These are phyloP conservation scores for Phialophora expanda DNA, from an alignment of 2,329 filamentous ascomycete genomes.

Conservation along the genomic window DNA sequence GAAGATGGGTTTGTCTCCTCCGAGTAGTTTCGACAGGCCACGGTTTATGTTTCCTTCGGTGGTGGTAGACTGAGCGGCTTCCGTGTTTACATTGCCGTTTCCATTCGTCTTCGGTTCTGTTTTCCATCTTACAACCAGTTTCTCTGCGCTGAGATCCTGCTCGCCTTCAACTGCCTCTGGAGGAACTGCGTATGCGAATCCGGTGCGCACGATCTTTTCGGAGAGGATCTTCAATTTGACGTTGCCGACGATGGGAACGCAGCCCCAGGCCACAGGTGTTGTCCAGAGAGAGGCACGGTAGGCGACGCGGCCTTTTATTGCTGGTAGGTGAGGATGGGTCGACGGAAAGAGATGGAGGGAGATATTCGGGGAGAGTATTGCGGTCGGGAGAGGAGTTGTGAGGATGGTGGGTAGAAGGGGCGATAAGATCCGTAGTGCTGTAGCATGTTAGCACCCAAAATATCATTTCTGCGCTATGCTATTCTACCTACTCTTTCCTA, in stretches of 20 bases:
- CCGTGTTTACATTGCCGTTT: conserved; percentile 28
- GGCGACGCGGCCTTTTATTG: conserved; percentile 85
- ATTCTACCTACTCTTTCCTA: conserved; percentile 62
- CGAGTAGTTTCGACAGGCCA: conserved; percentile 55
- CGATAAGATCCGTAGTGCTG: conserved; percentile 66
- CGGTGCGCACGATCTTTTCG: conserved; percentile 78
- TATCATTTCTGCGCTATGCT: background rate
- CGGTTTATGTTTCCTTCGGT: conserved; percentile 43
- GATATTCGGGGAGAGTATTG: conserved; percentile 67
- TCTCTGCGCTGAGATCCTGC: conserved; percentile 61
- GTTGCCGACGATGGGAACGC: conserved; percentile 87
- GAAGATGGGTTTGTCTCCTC: conserved; percentile 57
- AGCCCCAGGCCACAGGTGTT: conserved; percentile 92
- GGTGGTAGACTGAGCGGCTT: conserved; percentile 34
- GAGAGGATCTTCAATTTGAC: conserved; percentile 85
- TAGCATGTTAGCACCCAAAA: conserved; percentile 16
- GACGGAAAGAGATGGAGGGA: conserved; percentile 69
- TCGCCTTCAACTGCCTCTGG: conserved; percentile 43
- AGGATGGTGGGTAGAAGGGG: conserved; percentile 66
- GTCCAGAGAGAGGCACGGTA: conserved; percentile 96
- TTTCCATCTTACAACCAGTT: conserved; percentile 90
- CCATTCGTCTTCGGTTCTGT: conserved; percentile 56
- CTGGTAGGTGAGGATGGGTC: conserved; percentile 71
- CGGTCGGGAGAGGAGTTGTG: conserved; percentile 64
- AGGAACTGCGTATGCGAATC: conserved; percentile 44